A percentile compares a stretch with the other conserved stretches of the same genome.
Conservation (phyloP, 2,329 filamentous ascomycete genomes). For the Aspergillus sp. region DNA sequence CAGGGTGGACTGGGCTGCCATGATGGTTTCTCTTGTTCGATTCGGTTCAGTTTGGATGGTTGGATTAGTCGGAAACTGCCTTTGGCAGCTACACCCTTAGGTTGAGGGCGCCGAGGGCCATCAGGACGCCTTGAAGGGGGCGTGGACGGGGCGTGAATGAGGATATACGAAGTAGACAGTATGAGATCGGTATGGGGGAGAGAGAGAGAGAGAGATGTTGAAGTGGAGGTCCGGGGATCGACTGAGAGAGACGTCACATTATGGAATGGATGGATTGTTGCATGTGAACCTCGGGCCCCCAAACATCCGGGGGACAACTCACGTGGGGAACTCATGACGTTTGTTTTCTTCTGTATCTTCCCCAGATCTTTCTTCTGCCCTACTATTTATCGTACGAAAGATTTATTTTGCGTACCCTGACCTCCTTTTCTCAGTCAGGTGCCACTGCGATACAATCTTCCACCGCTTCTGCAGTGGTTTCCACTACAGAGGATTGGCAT, state of each 20-base stretch:
- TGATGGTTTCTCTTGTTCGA: constrained; percentile 35
- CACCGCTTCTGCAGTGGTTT: neutral
- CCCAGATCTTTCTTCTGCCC: too few relatives aligned
- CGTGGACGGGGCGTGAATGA: neutral
- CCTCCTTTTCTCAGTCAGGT: too few relatives aligned
- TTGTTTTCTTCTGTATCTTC: too few relatives aligned
- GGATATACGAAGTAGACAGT: neutral
- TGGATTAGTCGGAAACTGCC: constrained; percentile 2
- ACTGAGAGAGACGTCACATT: constrained; percentile 14
- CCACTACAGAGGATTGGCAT: neutral
- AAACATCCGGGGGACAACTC: constrained; percentile 14
- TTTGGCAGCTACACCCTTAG: constrained; percentile 14
- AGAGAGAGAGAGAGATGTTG: neutral
- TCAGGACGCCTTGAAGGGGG: constrained; percentile 5
- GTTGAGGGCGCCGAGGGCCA: constrained; percentile 15
- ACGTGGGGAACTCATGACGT: constrained; percentile 14
- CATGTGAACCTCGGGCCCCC: constrained; percentile 26
- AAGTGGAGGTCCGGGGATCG: neutral
- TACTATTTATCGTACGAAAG: too few relatives aligned
- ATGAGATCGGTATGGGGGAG: neutral
- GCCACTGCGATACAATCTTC: too few relatives aligned
- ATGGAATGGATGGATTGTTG: constrained; percentile 9
- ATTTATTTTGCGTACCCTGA: too few relatives aligned
- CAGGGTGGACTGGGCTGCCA: constrained; percentile 88
- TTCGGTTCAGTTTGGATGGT: neutral